Percentiles rank a stretch among this genome's conserved stretches.
phyloP scores from a whole-genome alignment of 495 filamentous ascomycete genomes.

The Podospora pseudoanserina region DNA sequence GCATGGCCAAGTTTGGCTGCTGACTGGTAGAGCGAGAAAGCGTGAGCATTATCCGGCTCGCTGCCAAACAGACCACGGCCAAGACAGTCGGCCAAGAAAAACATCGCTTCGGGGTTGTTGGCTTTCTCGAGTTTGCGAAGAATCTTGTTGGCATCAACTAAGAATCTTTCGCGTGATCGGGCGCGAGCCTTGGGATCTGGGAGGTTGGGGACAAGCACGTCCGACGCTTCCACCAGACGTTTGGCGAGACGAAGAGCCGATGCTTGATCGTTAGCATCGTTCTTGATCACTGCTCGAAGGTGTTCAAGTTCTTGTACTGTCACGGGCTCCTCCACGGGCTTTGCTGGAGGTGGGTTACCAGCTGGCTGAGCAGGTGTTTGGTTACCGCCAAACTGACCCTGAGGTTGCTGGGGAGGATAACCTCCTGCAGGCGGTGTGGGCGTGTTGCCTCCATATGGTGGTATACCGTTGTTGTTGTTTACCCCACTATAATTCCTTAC shows the following conservation, averaged over 20 bases:
- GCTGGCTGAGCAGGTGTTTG: slow-evolving; percentile 2
- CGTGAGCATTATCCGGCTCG: slow-evolving; percentile 79
- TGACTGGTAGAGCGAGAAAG: slow-evolving; percentile 87
- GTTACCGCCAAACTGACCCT: background rate
- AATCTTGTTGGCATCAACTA: slow-evolving; percentile 81
- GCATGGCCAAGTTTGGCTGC: slow-evolving; percentile 85
- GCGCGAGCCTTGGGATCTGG: slow-evolving; percentile 71
- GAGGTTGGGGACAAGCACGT: slow-evolving; percentile 65
- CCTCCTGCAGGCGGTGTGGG: background rate
- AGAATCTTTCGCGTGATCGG: slow-evolving; percentile 78
- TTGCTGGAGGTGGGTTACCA: slow-evolving; percentile 19
- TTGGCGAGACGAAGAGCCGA: slow-evolving; percentile 73
- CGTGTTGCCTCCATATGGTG: slow-evolving; percentile 32
- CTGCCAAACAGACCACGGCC: slow-evolving; percentile 64
- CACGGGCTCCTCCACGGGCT: slow-evolving; percentile 53
- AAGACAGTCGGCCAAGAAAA: slow-evolving; percentile 87
- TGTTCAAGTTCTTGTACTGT: slow-evolving; percentile 74
- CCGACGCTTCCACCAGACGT: slow-evolving; percentile 80
- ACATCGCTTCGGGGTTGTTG: slow-evolving; percentile 77
- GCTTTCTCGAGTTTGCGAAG: slow-evolving; percentile 75
- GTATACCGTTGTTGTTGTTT: slow-evolving; percentile 35
- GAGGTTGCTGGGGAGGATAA: background rate
- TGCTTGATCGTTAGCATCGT: slow-evolving; percentile 66
- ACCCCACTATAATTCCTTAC: slow-evolving; percentile 65
- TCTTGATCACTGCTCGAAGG: slow-evolving; percentile 61